Conservation (phyloP, 495 filamentous ascomycete species). For the Penicillium robsamsonii region DNA sequence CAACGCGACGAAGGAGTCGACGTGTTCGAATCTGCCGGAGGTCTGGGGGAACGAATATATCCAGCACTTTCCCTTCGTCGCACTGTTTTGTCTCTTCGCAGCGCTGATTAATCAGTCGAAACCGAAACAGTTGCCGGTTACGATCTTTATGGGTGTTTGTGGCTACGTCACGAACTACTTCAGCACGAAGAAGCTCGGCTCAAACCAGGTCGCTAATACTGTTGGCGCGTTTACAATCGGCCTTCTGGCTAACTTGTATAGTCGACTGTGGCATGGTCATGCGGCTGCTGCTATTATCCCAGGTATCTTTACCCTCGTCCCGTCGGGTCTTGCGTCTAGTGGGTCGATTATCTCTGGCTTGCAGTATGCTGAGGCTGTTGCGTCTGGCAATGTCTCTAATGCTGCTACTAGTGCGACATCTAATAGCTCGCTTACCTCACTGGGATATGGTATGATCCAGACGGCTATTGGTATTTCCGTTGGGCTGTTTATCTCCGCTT, state of each 20-base stretch:
- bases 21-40: constrained; percentile 47
- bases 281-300: constrained; percentile 84
- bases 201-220: constrained; percentile 76
- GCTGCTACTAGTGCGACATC: constrained; percentile 8
- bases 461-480: constrained; percentile 87
- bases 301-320: constrained; percentile 92
- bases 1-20: constrained; percentile 66
- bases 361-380: constrained; percentile 68
- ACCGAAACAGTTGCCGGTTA: constrained; percentile 77
- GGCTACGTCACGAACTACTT: constrained; percentile 83
- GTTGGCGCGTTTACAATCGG: constrained; percentile 82
- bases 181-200: constrained; percentile 60
- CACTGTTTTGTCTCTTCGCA: constrained; percentile 73
- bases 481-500: constrained; percentile 74
- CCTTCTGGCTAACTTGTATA: constrained; percentile 80
- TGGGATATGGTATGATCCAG: constrained; percentile 76
- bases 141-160: constrained; percentile 70
- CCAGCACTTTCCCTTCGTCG: constrained; percentile 58
- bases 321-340: constrained; percentile 75
- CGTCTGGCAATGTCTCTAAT: constrained; percentile 12
- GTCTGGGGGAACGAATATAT: constrained; percentile 39
- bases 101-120: constrained; percentile 84
- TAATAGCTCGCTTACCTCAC: constrained; percentile 21
- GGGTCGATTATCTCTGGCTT: constrained; percentile 80
- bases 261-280: constrained; percentile 71